These are phyloP conservation scores for Boletus bicolor DNA, from an alignment of 768 basidiomycete species.

Conservation along the genomic window DNA sequence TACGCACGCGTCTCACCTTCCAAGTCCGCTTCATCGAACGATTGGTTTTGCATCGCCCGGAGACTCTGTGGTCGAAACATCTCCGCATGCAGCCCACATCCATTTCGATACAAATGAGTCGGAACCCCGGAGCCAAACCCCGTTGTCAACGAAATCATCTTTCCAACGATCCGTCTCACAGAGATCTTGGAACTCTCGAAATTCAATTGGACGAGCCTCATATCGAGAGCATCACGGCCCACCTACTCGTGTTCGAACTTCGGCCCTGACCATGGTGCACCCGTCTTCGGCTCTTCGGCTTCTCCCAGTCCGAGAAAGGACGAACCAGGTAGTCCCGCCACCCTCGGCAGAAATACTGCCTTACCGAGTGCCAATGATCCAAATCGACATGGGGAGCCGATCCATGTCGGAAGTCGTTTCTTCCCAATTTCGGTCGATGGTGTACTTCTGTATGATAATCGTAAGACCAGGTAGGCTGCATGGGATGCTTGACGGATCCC, in stretches of 20 bases:
- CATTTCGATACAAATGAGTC: not conserved
- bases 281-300: not conserved
- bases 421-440: constrained; percentile 12
- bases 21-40: not conserved
- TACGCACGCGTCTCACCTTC: not conserved
- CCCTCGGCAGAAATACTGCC: not conserved
- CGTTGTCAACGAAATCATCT: constrained; percentile 15
- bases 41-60: not conserved
- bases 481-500: not conserved
- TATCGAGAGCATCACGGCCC: constrained; percentile 22
- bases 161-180: constrained; percentile 15
- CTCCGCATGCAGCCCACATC: not conserved
- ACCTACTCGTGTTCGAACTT: constrained; percentile 8
- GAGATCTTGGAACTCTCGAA: constrained; percentile 12
- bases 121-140: constrained; percentile 7
- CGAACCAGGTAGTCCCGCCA: not conserved
- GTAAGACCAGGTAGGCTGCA: constrained; percentile 7
- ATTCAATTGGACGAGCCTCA: constrained; percentile 21
- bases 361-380: constrained; percentile 4
- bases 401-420: constrained; percentile 2
- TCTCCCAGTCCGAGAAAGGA: not conserved
- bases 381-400: constrained; percentile 6
- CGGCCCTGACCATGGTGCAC: not conserved
- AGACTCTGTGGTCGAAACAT: not conserved
- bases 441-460: constrained; percentile 9